Percentiles rank a stretch among this genome's conserved stretches.
Conservation (phyloP, 768 basidiomycete genomes). For the Lenzites betulinus region DNA sequence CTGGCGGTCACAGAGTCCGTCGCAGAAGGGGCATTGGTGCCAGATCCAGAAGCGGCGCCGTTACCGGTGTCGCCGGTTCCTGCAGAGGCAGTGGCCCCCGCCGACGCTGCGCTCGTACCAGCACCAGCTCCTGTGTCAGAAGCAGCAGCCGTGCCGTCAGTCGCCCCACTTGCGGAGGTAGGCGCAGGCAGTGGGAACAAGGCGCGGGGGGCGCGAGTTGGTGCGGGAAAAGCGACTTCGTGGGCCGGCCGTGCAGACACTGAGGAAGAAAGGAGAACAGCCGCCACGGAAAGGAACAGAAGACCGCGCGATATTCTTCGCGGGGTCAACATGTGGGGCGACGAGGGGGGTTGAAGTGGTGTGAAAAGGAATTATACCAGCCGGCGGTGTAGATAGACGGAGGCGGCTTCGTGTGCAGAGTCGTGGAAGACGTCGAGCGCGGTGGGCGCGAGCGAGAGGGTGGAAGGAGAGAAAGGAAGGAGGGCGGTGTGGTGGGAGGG, state of each 20-base stretch:
- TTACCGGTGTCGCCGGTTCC: too few species aligned
- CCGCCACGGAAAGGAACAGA: slow-evolving; percentile 32
- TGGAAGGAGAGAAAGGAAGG: slow-evolving; percentile 15
- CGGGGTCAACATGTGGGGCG: slow-evolving; percentile 19
- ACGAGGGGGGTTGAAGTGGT: slow-evolving; percentile 7
- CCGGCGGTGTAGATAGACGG: slow-evolving; percentile 22
- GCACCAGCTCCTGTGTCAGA: background rate
- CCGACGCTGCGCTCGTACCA: background rate
- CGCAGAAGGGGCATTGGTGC: background rate
- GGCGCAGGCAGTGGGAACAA: background rate
- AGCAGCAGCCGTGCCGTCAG: slow-evolving; percentile 1
- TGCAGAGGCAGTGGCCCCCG: too few species aligned
- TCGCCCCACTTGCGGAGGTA: background rate
- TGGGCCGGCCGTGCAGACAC: slow-evolving; percentile 27
- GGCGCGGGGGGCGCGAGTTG: background rate
- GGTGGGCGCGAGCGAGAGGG: slow-evolving; percentile 6
- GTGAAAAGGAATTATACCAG: slow-evolving; percentile 20
- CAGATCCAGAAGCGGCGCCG: too few species aligned
- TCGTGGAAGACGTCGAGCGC: slow-evolving; percentile 16
- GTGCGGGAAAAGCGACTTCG: slow-evolving; percentile 4
- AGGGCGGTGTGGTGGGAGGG: slow-evolving; percentile 6
- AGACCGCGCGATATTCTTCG: slow-evolving; percentile 29
- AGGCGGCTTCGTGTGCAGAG: slow-evolving; percentile 17
- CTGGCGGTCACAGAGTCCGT: background rate
- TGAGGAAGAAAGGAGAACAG: slow-evolving; percentile 28